Evolutionary conservation across 139 green algal species (phyloP).

Genomic region (Haematococcus sp.): DNA sequence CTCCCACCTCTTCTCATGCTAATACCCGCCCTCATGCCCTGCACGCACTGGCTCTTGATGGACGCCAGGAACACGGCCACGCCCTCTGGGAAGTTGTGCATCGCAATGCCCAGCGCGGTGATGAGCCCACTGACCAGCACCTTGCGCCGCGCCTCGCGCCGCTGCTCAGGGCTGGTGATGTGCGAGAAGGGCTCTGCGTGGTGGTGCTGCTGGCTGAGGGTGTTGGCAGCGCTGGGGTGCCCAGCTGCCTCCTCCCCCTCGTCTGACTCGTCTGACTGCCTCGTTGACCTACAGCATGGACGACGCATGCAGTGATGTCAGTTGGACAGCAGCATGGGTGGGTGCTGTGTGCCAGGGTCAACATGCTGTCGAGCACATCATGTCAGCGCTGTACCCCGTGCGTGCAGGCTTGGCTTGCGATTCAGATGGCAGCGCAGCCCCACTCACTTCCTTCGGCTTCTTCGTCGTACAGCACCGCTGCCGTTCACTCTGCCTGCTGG

Average conservation of each 20-base stretch:
- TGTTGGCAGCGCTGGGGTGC: no score
- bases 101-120: conserved; percentile 74
- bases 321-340: no score
- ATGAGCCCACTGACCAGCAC: conserved; percentile 62
- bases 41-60: conserved; percentile 31
- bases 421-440: no score
- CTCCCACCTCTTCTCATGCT: not conserved
- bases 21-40: not conserved
- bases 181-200: not conserved
- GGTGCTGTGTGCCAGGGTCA: no score
- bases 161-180: not conserved
- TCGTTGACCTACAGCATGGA: no score
- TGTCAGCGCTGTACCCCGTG: no score
- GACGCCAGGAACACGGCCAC: conserved; percentile 67
- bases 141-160: not conserved
- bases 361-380: no score
- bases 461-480: no score
- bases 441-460: not conserved
- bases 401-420: no score
- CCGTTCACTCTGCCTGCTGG: no score
- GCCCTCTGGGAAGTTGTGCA: conserved; percentile 87
- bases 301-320: not conserved
- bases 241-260: no score
- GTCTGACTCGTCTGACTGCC: no score
- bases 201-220: not conserved